Base-by-base conservation (phyloP, 1,284 basidiomycete species). In the Athelia sp. region DNA sequence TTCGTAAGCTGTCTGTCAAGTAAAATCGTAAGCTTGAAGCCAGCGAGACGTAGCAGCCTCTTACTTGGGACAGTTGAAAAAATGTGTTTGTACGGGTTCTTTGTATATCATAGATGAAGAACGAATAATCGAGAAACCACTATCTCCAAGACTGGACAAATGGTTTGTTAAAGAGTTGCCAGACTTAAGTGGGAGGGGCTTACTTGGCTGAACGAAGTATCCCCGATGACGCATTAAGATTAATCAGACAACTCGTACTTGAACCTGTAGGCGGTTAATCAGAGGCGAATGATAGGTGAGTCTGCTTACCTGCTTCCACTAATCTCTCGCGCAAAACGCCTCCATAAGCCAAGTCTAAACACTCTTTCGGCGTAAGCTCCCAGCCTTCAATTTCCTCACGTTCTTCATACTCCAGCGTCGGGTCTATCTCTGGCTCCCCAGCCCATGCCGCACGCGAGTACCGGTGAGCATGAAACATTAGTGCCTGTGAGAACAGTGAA, bases 191-290 rank as follows among this genome's bases (percentile, higher is more conserved):
- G 15, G 9, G 43, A n/a, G 29, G 29, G 21, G 68, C 82, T 56
- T 62, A 89, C 86, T 93, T 95, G 50, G 90, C 90, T 18, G 89
- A 83, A 34, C 84, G 81, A 46, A 94, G 71, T 38, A 83, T 55
- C 18, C 92, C 92, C 1, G 82, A 85, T 13, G 81, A 76, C 1
- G 87, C 76, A 60, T 94, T 91, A 35, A 95, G 65, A 36, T 81
- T 88, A 23, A 93, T 63, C 26, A 95, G 66, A 60, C 89, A 92
- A 14, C 90, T 91, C 0, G 92, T 95, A 59, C 91, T 93, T 15
- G 90, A 91, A 46, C 93, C 91, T 91, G 55, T 2, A 49, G 10
- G 19, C 19, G 47, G 23, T 42, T 29, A 9, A 48, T 29, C 29
- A 17, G 44, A 6, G 49, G 46, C 34, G 44, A 46, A 48, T 44